Evolutionary conservation across 2,329 filamentous ascomycete genomes (phyloP).

Genomic region (Talaromyces sp.): DNA sequence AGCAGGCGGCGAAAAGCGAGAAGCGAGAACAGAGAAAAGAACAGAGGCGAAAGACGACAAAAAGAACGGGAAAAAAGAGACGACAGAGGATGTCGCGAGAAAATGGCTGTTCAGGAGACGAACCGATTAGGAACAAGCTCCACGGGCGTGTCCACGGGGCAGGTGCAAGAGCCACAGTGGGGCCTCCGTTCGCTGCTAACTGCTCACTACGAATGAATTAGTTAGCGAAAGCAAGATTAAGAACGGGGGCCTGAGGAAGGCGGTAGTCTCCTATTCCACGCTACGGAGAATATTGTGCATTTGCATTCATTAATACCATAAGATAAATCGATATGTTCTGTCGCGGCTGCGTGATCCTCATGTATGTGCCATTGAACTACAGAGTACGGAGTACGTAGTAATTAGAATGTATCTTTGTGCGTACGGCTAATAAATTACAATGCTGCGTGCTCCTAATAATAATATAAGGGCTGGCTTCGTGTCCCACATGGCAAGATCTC

Average conservation of each 20-base stretch:
- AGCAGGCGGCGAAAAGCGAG: neutral
- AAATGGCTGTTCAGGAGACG: neutral
- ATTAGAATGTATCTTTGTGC: no score
- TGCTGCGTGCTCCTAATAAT: no score
- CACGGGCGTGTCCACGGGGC: neutral
- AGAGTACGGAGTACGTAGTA: no score
- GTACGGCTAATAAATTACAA: no score
- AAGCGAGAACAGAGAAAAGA: neutral
- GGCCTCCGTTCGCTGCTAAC: neutral
- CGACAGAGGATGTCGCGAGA: neutral
- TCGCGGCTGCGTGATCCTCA: no score
- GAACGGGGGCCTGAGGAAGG: neutral
- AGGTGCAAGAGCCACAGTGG: neutral
- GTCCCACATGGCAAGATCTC: neutral
- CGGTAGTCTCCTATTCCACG: neutral
- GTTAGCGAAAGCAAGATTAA: neutral
- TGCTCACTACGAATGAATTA: no score
- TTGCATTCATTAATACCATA: no score
- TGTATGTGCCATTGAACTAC: no score
- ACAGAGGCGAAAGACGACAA: neutral
- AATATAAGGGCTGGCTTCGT: neutral
- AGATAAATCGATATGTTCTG: no score
- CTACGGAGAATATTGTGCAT: neutral
- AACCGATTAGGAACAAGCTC: neutral
- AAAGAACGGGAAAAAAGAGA: neutral